Conservation (phyloP, 208 protist genomes). For the Crithidia expoeki region DNA sequence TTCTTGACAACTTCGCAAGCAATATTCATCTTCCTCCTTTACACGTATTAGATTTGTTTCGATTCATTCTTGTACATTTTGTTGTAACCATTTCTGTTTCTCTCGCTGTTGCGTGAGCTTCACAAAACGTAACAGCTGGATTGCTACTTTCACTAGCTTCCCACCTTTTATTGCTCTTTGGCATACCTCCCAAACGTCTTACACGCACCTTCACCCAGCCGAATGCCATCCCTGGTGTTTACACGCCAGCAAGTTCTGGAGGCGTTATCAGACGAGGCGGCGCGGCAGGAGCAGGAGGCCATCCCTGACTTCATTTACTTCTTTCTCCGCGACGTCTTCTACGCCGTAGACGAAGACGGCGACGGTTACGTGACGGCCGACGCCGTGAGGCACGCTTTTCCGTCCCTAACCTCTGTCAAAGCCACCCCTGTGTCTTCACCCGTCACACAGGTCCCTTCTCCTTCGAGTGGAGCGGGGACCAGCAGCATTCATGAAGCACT, state of each 20-base stretch:
- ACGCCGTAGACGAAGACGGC: constrained; percentile 27
- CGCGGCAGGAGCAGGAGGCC: constrained; percentile 26
- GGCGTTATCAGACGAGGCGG: constrained; percentile 26
- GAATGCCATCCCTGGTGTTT: constrained; percentile 33
- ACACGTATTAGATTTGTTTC: not conserved
- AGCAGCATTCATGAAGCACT: not conserved
- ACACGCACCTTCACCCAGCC: no score
- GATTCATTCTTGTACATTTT: constrained; percentile 6
- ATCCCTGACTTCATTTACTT: constrained; percentile 39
- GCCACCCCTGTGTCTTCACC: not conserved
- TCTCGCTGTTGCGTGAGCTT: no score
- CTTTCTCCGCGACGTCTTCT: constrained; percentile 38
- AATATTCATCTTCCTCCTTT: not conserved
- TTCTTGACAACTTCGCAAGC: not conserved
- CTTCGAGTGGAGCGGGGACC: no score
- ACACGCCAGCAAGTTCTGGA: constrained; percentile 20
- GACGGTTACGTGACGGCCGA: constrained; percentile 33
- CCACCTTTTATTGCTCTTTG: constrained; percentile 9
- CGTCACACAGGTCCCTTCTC: no score
- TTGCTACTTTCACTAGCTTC: no score
- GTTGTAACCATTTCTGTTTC: no score
- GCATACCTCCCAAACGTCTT: no score
- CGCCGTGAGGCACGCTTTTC: constrained; percentile 7
- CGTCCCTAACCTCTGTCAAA: constrained; percentile 5
- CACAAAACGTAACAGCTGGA: no score